A percentile compares a stretch with the other conserved stretches of the same genome.
Conservation (phyloP, 2,329 filamentous ascomycete genomes). For the Zelopaecilomyces penicillatus region DNA sequence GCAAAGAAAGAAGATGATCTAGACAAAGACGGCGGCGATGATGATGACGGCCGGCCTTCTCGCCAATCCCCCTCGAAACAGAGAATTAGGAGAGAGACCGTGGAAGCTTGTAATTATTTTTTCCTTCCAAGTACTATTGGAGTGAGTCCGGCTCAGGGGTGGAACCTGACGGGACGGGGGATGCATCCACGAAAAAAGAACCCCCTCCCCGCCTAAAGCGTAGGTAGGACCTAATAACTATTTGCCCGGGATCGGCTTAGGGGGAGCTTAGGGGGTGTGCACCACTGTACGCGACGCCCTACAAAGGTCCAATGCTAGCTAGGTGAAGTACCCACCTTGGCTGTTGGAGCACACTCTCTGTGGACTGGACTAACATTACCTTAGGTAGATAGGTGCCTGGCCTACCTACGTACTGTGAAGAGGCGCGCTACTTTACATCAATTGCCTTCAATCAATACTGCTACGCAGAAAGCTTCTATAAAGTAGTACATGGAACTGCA, state of each 20-base stretch:
- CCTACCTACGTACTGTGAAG: no score
- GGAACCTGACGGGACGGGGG: slow-evolving; percentile 12
- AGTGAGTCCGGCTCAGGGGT: slow-evolving; percentile 16
- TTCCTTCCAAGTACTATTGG: slow-evolving; percentile 10
- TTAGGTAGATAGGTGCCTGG: no score
- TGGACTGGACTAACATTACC: no score
- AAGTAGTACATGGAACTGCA: no score
- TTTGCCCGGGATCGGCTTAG: slow-evolving; percentile 9
- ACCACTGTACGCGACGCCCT: no score
- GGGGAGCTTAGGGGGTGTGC: slow-evolving; percentile 2
- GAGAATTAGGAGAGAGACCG: slow-evolving; percentile 9
- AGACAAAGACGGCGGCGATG: background rate
- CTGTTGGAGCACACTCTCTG: no score
- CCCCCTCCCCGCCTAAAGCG: background rate
- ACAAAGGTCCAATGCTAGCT: no score
- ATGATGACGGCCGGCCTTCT: slow-evolving; percentile 4
- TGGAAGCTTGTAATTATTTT: slow-evolving; percentile 13
- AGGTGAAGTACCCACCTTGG: no score
- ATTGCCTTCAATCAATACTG: no score
- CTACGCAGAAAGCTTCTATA: no score
- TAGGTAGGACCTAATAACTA: background rate
- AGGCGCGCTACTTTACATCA: no score
- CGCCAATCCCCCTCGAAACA: slow-evolving; percentile 7
- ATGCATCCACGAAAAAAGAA: slow-evolving; percentile 3
- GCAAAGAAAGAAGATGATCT: background rate